These are phyloP conservation scores for Euphorbia celastroides DNA, from an alignment of 441 rosid genomes.

Conservation along the genomic window DNA sequence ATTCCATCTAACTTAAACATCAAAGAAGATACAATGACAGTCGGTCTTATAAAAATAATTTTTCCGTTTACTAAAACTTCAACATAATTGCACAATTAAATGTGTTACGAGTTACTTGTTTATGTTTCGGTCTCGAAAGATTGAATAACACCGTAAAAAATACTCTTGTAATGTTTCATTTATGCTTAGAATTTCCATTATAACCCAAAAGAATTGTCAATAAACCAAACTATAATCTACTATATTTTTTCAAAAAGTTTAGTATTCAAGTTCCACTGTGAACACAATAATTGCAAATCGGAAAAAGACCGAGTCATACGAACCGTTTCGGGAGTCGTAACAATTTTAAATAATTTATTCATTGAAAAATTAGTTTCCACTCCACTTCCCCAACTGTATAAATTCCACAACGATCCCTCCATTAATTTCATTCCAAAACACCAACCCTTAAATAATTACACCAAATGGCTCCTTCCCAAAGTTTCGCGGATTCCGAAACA, in stretches of 20 bases:
- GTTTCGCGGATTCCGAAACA: conserved; percentile 28
- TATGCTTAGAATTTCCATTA: not conserved
- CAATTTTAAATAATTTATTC: too few species aligned
- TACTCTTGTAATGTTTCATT: not conserved
- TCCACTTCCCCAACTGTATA: not conserved
- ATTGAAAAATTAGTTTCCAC: not conserved
- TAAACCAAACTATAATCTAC: not conserved
- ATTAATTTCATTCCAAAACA: not conserved
- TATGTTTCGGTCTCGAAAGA: too few species aligned
- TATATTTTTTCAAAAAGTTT: not conserved
- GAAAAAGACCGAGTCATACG: not conserved
- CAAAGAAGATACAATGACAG: too few species aligned
- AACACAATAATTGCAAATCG: too few species aligned
- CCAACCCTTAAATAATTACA: not conserved
- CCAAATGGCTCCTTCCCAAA: conserved; percentile 14
- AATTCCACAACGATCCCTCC: not conserved
- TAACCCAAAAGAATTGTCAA: not conserved
- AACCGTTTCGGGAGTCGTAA: not conserved
- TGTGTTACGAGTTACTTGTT: too few species aligned
- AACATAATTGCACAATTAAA: too few species aligned
- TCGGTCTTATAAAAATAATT: too few species aligned
- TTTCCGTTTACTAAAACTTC: too few species aligned
- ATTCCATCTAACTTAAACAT: too few species aligned
- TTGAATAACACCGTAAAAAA: too few species aligned
- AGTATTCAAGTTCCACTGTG: not conserved